A percentile compares a stretch with the other conserved stretches of the same genome.
Evolutionary conservation across 2,329 filamentous ascomycete genomes (phyloP).

Genomic region (Diaporthe sp.): DNA sequence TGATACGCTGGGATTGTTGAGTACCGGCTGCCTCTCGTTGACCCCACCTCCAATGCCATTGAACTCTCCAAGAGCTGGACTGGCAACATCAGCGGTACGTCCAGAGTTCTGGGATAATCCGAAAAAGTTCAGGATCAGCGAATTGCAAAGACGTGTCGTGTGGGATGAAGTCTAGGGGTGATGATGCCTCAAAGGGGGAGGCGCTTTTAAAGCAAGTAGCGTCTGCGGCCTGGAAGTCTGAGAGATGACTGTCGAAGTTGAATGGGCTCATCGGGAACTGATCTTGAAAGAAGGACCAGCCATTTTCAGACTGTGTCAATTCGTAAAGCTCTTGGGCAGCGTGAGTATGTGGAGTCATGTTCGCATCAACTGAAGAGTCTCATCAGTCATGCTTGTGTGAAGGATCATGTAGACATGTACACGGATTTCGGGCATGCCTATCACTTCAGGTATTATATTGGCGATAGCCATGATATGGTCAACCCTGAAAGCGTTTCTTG

Average conservation of each 20-base stretch:
- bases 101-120: too few species aligned
- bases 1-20: not conserved
- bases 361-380: not conserved
- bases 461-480: not conserved
- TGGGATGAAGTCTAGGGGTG: fast-evolving
- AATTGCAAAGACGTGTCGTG: not conserved
- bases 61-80: not conserved
- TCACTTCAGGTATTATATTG: not conserved
- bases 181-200: not conserved
- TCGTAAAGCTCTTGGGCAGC: not conserved
- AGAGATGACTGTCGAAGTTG: not conserved
- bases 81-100: not conserved
- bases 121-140: not conserved
- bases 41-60: not conserved
- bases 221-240: too few species aligned
- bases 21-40: not conserved
- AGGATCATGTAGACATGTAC: fast-evolving
- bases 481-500: not conserved
- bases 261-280: not conserved
- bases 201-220: fast-evolving
- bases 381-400: fast-evolving
- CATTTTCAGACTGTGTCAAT: not conserved
- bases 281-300: not conserved
- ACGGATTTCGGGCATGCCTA: not conserved
- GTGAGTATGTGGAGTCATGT: not conserved